Base-by-base conservation (phyloP, 2,329 filamentous ascomycete species). In the Fusarium penzigii region DNA sequence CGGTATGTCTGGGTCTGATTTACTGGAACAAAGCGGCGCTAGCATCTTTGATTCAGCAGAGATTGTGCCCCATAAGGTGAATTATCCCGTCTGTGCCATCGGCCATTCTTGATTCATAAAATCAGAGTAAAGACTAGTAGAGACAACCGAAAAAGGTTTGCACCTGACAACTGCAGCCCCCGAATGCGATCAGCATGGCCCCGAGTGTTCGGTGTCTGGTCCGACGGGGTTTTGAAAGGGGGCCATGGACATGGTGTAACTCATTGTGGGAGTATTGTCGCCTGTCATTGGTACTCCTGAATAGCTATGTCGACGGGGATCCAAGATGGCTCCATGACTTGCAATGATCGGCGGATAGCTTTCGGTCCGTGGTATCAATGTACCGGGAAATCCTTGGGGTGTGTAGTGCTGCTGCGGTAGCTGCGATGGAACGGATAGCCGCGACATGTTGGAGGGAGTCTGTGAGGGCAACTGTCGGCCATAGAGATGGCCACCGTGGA, bases 381-480 rank as follows among this genome's bases (percentile, higher is more conserved):
- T 46, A 25, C 52, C 55, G 39, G 55, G 39, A 38, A 64, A 65
- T 40, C 61, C 52, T 13, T 60, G 58, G 43, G 63, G 44, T 29
- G 43, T 47, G 49, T 63, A 65, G 17, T 62, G 60, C 34, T 65
- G 63, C 13, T 59, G 43, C 29, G 61, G 57, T 32, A 66, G 55
- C 11, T 57, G 57, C 12, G 63, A 52, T 42, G 59, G 53, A 16
- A 65, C 59, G 25, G 63, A 56, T 39, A 57, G 52, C 20, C 61
- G 61, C 45, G 49, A 51, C 46, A 65, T 56, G 32, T 53, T 51
- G 14, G 53, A 53, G 36, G 64, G 56, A n/a, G 58, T 46, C 45
- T 64, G 56, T 17, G 63, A 58, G 12, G 58, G 55, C 11, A 65
- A 56, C 48, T 65, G 64, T 13, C 67, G 65, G n/a, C 56, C 52